Evolutionary conservation across 768 basidiomycete species (phyloP).

Genomic region (Mycena crocata): DNA sequence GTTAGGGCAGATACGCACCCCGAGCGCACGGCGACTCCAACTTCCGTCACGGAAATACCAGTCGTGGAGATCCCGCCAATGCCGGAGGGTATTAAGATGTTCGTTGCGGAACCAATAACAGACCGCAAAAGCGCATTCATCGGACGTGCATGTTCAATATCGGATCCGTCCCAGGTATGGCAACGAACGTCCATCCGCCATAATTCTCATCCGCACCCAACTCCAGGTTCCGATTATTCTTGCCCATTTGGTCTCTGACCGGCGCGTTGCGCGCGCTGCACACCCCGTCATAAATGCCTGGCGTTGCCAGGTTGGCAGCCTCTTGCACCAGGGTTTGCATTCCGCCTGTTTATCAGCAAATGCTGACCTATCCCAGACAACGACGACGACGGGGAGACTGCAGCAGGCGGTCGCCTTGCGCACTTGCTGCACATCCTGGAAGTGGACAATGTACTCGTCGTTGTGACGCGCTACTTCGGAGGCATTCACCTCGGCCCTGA

Average conservation of each 20-base stretch:
- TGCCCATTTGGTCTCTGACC: slow-evolving; percentile 75
- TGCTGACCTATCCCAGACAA: slow-evolving; percentile 69
- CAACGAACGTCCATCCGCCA: background rate
- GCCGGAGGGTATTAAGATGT: slow-evolving; percentile 74
- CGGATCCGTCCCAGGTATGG: slow-evolving; percentile 78
- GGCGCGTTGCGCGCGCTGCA: slow-evolving; percentile 78
- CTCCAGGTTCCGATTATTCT: slow-evolving; percentile 75
- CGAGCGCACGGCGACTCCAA: slow-evolving; percentile 27
- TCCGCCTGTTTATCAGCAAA: too few species aligned
- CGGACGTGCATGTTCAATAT: slow-evolving; percentile 85
- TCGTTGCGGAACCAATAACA: slow-evolving; percentile 81
- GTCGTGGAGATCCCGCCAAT: slow-evolving; percentile 39
- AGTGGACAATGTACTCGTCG: slow-evolving; percentile 84
- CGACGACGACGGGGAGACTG: slow-evolving; percentile 94
- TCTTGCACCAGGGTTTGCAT: slow-evolving; percentile 79
- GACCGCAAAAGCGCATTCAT: slow-evolving; percentile 91
- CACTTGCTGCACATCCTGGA: slow-evolving; percentile 93
- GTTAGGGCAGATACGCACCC: slow-evolving; percentile 62
- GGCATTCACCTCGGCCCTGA: slow-evolving; percentile 93
- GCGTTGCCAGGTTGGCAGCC: slow-evolving; percentile 74
- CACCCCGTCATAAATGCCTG: slow-evolving; percentile 88
- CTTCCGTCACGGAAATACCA: slow-evolving; percentile 14
- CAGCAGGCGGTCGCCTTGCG: slow-evolving; percentile 90
- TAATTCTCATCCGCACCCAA: slow-evolving; percentile 29
- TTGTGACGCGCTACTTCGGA: slow-evolving; percentile 95